A percentile compares a stretch with the other conserved stretches of the same genome.
phyloP scores from a whole-genome alignment of 331 rosid genomes.

The Stylosanthes scabra region DNA sequence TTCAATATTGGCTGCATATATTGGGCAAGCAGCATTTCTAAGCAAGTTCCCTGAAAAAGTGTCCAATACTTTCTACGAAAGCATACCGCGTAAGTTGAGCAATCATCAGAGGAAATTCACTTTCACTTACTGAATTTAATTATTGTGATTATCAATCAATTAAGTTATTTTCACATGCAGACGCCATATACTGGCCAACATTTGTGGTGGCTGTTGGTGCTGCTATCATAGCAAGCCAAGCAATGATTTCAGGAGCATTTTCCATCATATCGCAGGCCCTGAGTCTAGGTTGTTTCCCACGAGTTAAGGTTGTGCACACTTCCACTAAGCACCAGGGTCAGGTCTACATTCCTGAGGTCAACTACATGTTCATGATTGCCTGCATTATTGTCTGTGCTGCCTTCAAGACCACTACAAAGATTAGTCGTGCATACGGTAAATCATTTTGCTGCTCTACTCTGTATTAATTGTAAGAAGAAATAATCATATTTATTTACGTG shows the following conservation, averaged over 20 bases:
- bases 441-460: too few relatives aligned
- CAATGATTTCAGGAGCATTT: constrained; percentile 93
- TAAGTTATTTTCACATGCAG: constrained; percentile 25
- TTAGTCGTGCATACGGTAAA: constrained; percentile 88
- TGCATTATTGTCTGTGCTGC: constrained; percentile 64
- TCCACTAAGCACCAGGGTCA: constrained; percentile 75
- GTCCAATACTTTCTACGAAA: constrained; percentile 51
- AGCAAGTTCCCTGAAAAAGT: constrained; percentile 62
- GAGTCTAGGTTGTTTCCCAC: constrained; percentile 80
- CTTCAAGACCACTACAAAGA: constrained; percentile 70
- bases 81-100: constrained; percentile 60
- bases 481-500: too few relatives aligned
- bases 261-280: constrained; percentile 71
- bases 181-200: constrained; percentile 80
- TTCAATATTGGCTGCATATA: constrained; percentile 59
- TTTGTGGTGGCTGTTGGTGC: constrained; percentile 83
- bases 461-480: too few relatives aligned
- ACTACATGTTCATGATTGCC: constrained; percentile 74
- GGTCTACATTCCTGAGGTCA: constrained; percentile 80
- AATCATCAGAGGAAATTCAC: background rate
- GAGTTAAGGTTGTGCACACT: constrained; percentile 76
- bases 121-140: background rate
- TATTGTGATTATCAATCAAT: too few relatives aligned
- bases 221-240: constrained; percentile 88
- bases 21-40: constrained; percentile 89